These are phyloP conservation scores for Lichina pygmaea DNA, from an alignment of 495 filamentous ascomycete species.

Conservation along the genomic window DNA sequence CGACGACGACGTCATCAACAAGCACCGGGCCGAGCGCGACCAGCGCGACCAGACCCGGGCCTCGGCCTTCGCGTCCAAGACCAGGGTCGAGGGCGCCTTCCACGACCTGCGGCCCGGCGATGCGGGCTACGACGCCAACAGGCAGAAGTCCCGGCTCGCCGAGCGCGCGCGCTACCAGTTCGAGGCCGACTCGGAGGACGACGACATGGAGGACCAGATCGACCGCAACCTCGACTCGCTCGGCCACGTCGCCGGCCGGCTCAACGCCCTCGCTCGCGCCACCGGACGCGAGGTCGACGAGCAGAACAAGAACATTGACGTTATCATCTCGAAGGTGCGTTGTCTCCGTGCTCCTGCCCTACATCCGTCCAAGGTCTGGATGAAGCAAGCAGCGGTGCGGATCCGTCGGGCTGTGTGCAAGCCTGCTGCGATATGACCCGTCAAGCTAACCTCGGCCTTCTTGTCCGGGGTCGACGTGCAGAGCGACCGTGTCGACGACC, in stretches of 20 bases:
- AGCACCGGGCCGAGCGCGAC: constrained; percentile 38
- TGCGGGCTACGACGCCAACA: constrained; percentile 5
- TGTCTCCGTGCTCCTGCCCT: not conserved
- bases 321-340: constrained; percentile 42
- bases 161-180: constrained; percentile 58
- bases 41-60: constrained; percentile 36
- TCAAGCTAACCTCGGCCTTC: not conserved
- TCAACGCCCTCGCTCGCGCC: constrained; percentile 41
- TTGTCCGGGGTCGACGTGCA: constrained; percentile 4
- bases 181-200: constrained; percentile 49
- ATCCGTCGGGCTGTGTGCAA: not conserved
- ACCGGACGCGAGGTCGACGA: constrained; percentile 48
- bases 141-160: constrained; percentile 24
- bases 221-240: constrained; percentile 34
- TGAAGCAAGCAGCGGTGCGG: not conserved
- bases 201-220: constrained; percentile 50
- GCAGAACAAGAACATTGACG: constrained; percentile 48
- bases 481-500: constrained; percentile 46
- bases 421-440: not conserved
- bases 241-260: constrained; percentile 26
- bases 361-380: not conserved
- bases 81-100: constrained; percentile 33
- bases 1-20: constrained; percentile 32
- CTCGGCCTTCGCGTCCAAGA: constrained; percentile 28
- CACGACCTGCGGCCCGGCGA: constrained; percentile 17